Evolutionary conservation across 306 rosid species (phyloP), one percentile per base, ranked within the genome.

Genomic region (Malus sieversii): DNA sequence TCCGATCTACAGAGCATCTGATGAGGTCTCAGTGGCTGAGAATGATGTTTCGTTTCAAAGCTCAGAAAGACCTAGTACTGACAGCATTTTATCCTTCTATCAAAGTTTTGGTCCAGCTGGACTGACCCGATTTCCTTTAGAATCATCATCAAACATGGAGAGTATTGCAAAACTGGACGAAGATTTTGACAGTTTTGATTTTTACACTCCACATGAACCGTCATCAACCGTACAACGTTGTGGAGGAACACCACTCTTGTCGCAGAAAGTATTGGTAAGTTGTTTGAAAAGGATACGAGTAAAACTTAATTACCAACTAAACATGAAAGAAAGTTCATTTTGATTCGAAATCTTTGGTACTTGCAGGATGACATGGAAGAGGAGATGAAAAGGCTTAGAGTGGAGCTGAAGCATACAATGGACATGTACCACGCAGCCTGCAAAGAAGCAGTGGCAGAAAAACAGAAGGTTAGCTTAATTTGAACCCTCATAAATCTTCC

Each of bases 281-380:
- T 1, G 15, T 61, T 25, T 22, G 63, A 58, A 22, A 22, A 58
- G 30, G 63, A 58, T 10, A 58, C 6, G 1, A 58, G 30, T 19
- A 7, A 19, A 53, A 18, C 11, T 58, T 14, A 58, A 48, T 48
- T 48, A 13, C 13, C 63, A 58, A 58, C 63, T 22, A 22, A 48
- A 48, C 20, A 14, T 8, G 16, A 48, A 15, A 15, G 55, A 57
- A 57, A n/a, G 27, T 57, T n/a, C 22, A 57, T n/a, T 57, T 4
- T 57, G 62, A 57, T 57, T 57, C 2, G 4, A 19, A n/a, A 57
- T 57, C 29, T 20, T n/a, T 57, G 5, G 33, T 27, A 3, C 42
- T 73, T 63, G 75, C 83, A 84, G 88, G 77, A 77, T 5, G 22
- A 77, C 15, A 40, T 75, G 65, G 83, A 82, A 71, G 84, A 71